phyloP scores from a whole-genome alignment of 345 rosid genomes.

The Euphorbia peplus region DNA sequence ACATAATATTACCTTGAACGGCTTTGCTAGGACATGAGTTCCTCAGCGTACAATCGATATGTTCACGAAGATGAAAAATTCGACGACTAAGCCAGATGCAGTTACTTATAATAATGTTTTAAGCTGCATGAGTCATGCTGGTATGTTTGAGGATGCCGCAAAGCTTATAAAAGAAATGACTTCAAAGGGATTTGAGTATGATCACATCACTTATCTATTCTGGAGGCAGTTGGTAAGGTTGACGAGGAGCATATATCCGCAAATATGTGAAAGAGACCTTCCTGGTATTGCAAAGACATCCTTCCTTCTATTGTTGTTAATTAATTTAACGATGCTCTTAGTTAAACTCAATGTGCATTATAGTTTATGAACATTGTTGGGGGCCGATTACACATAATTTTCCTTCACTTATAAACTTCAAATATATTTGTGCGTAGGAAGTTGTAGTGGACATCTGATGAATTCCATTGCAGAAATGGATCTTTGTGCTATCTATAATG shows the following conservation, averaged over 20 bases:
- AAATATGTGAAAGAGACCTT: slow-evolving; percentile 20
- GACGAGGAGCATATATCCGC: slow-evolving; percentile 42
- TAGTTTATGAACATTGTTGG: not conserved
- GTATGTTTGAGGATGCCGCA: slow-evolving; percentile 90
- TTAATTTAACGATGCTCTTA: not conserved
- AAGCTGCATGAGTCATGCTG: slow-evolving; percentile 78
- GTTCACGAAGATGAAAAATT: slow-evolving; percentile 55
- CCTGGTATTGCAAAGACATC: not conserved
- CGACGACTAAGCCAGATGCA: slow-evolving; percentile 59
- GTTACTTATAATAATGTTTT: slow-evolving; percentile 84
- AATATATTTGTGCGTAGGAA: not conserved
- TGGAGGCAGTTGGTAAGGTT: slow-evolving; percentile 85
- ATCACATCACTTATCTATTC: slow-evolving; percentile 84
- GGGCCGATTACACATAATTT: not conserved
- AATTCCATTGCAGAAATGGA: not conserved
- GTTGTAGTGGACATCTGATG: not conserved
- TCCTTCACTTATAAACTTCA: not conserved
- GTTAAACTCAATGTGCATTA: no score
- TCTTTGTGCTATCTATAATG: not conserved
- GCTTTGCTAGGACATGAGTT: slow-evolving; percentile 69
- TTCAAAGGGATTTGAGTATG: slow-evolving; percentile 70
- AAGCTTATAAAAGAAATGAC: slow-evolving; percentile 86
- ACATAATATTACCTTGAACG: slow-evolving; percentile 77
- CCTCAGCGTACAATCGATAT: slow-evolving; percentile 61
- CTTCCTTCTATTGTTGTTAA: not conserved